These are phyloP conservation scores for Nigrospora oryzae DNA, from an alignment of 2,329 filamentous ascomycete genomes.

Conservation along the genomic window DNA sequence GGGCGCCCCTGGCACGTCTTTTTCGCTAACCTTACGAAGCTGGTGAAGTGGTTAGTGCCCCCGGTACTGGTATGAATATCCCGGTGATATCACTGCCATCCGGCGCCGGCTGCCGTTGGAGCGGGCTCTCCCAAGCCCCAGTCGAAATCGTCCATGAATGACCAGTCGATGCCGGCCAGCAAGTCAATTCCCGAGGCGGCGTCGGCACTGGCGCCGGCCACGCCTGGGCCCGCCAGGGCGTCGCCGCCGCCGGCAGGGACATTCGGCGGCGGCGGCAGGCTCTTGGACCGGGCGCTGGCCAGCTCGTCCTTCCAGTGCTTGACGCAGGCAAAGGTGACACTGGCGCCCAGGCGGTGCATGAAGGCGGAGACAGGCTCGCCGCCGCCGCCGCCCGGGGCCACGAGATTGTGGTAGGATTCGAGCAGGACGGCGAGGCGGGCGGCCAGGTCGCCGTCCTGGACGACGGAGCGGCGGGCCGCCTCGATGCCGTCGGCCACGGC, in stretches of 20 bases:
- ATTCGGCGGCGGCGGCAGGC: background rate
- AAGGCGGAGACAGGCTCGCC: constrained; percentile 31
- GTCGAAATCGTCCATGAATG: constrained; percentile 23
- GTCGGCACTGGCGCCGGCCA: background rate
- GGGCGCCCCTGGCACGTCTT: too few relatives aligned
- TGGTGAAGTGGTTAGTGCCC: too few relatives aligned
- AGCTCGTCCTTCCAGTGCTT: constrained; percentile 31
- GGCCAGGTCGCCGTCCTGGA: constrained; percentile 41
- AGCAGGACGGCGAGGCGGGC: constrained; percentile 35
- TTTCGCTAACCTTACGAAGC: too few relatives aligned
- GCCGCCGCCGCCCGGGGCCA: constrained; percentile 18
- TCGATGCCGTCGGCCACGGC: constrained; percentile 22
- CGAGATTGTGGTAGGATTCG: constrained; percentile 36
- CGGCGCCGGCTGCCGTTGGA: too few relatives aligned
- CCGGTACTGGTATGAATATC: too few relatives aligned
- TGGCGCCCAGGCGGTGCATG: constrained; percentile 37
- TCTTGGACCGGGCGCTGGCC: constrained; percentile 3
- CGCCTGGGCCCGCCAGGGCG: background rate
- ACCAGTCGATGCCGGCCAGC: constrained; percentile 20
- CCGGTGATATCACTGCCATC: too few relatives aligned
- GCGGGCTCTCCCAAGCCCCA: constrained; percentile 17
- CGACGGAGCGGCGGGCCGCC: constrained; percentile 31
- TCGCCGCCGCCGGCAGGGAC: background rate
- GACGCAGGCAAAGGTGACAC: constrained; percentile 41
- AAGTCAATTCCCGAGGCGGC: constrained; percentile 4